Base-by-base conservation (phyloP, 2,329 filamentous ascomycete species). In the Juglanconis sp. region DNA sequence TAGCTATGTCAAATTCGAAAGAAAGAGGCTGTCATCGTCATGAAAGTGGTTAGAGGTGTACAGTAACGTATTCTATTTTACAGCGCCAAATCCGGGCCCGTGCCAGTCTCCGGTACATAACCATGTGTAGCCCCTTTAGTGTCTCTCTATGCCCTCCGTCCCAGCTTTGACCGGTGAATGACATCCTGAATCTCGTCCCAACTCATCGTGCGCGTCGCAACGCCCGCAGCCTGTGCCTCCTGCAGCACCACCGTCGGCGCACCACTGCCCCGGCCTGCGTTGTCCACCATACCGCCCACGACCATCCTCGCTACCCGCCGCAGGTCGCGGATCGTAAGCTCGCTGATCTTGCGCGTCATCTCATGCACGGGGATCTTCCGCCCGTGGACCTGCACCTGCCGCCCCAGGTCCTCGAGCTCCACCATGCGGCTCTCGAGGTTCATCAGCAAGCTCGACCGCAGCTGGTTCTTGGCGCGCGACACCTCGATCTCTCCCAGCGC, bases 401-500 rank as follows among this genome's bases (percentile, higher is more conserved):
- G 81, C 30, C 95, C 95, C 0, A 99, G 82, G 72, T 99, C 95
- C 76, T 99, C 95, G 6, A 99, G 84, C 78, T 98, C 95, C 9
- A 99, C 92, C 92, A 99, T 97, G 62, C 95, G 85, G 67, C 87
- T 92, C 78, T 99, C 95, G 34, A 99, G 85, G 76, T 99, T 99
- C 95, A 99, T 99, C 53, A 99, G 83, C 46, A 99, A 81, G 60
- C 87, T 90, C 13, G 88, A 93, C 47, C 93, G 87, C 15, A 99
- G 86, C 78, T 99, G 95, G 74, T 99, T 99, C 84, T 99, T 99
- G 17, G 95, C 95, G 53, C 95, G 88, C 70, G 87, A 86, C 60
- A 99, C 94, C 76, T 99, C 95, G 40, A 80, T 82, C 2, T 86
- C 77, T 66, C 88, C 86, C 9, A 99, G 81, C 2, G 88, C 83